Evolutionary conservation across 768 basidiomycete genomes (phyloP), one percentile per base, ranked within the genome.

Genomic region (Tricholoma hemisulphureum): DNA sequence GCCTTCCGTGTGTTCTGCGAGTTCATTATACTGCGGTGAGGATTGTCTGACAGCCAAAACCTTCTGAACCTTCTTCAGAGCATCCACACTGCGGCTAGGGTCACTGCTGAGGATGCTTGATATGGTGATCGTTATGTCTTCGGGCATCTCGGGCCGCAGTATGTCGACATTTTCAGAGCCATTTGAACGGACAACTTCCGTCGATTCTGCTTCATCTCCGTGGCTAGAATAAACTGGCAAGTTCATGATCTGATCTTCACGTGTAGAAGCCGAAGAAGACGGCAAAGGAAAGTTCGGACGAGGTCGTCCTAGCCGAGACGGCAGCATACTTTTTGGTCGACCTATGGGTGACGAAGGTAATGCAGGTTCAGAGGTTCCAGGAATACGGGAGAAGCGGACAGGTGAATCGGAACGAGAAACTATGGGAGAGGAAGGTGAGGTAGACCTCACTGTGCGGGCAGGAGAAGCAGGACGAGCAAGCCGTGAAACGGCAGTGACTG

Each of bases 31-130:
- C 61, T 84, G 82, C 6, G 83, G 77, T 20, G 82, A 85, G 6
- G 84, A 78, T 28, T 83, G 83, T 5, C 89, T 91, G 11, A 88
- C 76, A 56, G 88, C 82, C 21, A 99, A 79, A 59, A 92, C 89
- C 68, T 87, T 89, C 69, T 98, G 95, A 53, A 98, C 83, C 67
- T 85, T 89, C 77, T 99, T 99, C 65, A 99, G 77, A 0, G 94
- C 92, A 59, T 98, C 95, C 24, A 98, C 94, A 65, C 93, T 93
- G 24, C 88, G 83, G 20, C 83, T 75, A 0, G 92, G 83, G 75
- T 98, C 93, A 59, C 87, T 91, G 68, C 91, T 93, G 49, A 95
- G 80, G 53, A 96, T 93, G 57, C 88, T 93, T 26, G 90, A 94
- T 59, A 97, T 95, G 2, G 85, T 87, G 51, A 93, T 77, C 6